Evolutionary conservation across 106 monocot species (phyloP).

Genomic region (Dendrobium catenatum): DNA sequence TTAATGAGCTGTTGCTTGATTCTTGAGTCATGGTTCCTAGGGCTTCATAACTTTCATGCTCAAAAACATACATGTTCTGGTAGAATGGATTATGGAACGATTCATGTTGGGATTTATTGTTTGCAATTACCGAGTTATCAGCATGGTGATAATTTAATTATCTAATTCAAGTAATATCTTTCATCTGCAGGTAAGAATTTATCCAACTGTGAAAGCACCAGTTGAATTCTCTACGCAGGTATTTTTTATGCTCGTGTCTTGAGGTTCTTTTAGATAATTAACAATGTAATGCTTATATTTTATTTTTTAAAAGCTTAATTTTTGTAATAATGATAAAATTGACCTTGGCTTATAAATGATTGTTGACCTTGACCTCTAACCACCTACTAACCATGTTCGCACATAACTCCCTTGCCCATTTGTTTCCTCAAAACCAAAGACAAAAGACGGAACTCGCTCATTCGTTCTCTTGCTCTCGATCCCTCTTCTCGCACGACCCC

Average conservation of each 20-base stretch:
- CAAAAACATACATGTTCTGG: background rate
- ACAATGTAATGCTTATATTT: too few species aligned
- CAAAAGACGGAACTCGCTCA: too few species aligned
- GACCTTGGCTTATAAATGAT: too few species aligned
- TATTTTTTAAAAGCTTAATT: too few species aligned
- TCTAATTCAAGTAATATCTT: background rate
- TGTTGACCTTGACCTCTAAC: too few species aligned
- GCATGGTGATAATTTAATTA: background rate
- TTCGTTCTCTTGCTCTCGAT: too few species aligned
- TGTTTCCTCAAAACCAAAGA: too few species aligned
- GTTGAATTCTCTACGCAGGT: conserved; percentile 70
- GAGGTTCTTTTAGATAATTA: background rate
- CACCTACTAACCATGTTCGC: too few species aligned
- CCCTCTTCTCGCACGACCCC: too few species aligned
- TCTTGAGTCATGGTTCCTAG: background rate
- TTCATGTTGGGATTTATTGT: background rate
- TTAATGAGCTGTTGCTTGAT: background rate
- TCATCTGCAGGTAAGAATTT: conserved; percentile 62
- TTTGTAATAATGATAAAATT: too few species aligned
- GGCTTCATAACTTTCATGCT: background rate
- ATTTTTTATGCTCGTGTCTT: background rate
- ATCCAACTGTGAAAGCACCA: conserved; percentile 75
- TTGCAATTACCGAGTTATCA: too few species aligned
- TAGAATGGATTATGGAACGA: background rate
- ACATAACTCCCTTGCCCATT: too few species aligned